Conservation (phyloP, 768 basidiomycete species). For the Amanita polypyramis region DNA sequence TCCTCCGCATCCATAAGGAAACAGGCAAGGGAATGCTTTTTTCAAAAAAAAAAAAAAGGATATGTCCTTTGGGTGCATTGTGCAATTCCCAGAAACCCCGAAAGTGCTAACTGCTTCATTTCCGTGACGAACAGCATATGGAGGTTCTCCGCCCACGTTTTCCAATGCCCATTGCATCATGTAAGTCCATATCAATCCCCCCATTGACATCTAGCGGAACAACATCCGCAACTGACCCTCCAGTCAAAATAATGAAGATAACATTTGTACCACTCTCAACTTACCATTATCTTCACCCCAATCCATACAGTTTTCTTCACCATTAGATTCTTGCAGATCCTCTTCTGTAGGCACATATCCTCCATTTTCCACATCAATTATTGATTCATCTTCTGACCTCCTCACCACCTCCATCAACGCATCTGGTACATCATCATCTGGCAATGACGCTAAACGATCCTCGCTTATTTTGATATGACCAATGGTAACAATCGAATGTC, state of each 20-base stretch:
- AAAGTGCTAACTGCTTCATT: constrained; percentile 11
- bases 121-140: constrained; percentile 17
- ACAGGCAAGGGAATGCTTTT: constrained; percentile 16
- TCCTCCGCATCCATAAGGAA: constrained; percentile 23
- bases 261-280: too few relatives aligned
- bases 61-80: background rate
- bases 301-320: too few relatives aligned
- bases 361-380: constrained; percentile 13
- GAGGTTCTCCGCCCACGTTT: constrained; percentile 13
- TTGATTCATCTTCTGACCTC: constrained; percentile 10
- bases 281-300: too few relatives aligned
- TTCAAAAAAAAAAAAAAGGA: constrained; percentile 14
- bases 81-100: constrained; percentile 4
- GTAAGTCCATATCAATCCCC: constrained; percentile 18
- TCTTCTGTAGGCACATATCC: constrained; percentile 19
- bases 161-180: constrained; percentile 17
- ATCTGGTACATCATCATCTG: constrained; percentile 23
- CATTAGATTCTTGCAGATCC: too few relatives aligned
- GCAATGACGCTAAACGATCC: constrained; percentile 15
- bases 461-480: constrained; percentile 17
- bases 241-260: too few relatives aligned
- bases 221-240: constrained; percentile 22
- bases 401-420: constrained; percentile 15
- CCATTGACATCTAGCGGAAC: constrained; percentile 19
- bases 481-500: too few relatives aligned